Conservation (phyloP, 2,329 filamentous ascomycete genomes). For the Claviceps humidiphila region DNA sequence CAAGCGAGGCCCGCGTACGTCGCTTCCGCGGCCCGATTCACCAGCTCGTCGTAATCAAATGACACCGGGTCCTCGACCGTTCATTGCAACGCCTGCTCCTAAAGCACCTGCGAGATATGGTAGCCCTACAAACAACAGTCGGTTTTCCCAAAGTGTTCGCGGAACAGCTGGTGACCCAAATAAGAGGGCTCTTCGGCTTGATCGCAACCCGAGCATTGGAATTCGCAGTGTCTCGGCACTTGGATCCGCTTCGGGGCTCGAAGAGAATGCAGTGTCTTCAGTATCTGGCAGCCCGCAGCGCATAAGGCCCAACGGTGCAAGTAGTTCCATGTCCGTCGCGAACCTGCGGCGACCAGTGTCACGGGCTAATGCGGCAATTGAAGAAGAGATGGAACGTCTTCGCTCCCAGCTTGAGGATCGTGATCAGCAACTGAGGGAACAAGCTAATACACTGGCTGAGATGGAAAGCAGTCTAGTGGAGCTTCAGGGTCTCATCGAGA, state of each 20-base stretch:
- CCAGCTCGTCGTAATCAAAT: slow-evolving; percentile 59
- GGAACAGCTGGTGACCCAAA: slow-evolving; percentile 47
- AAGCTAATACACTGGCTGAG: slow-evolving; percentile 67
- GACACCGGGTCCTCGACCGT: slow-evolving; percentile 44
- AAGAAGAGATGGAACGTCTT: slow-evolving; percentile 62
- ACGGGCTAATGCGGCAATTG: slow-evolving; percentile 39
- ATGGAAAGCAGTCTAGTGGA: slow-evolving; percentile 86
- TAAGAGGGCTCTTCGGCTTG: slow-evolving; percentile 36
- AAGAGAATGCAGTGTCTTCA: slow-evolving; percentile 38
- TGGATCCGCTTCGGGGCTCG: slow-evolving; percentile 36
- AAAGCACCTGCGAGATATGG: slow-evolving; percentile 21
- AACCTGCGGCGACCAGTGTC: slow-evolving; percentile 40
- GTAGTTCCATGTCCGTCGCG: slow-evolving; percentile 42
- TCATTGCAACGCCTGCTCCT: slow-evolving; percentile 32
- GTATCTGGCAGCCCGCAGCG: slow-evolving; percentile 35
- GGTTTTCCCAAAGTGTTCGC: slow-evolving; percentile 51
- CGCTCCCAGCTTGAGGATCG: slow-evolving; percentile 66
- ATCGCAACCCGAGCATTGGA: slow-evolving; percentile 37
- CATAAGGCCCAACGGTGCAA: slow-evolving; percentile 38
- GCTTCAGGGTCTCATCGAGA: slow-evolving; percentile 55
- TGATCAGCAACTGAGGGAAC: slow-evolving; percentile 78
- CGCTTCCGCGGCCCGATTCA: slow-evolving; percentile 78
- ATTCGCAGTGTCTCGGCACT: slow-evolving; percentile 48
- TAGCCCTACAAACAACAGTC: slow-evolving; percentile 31
- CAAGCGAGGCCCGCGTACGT: slow-evolving; percentile 54